phyloP scores from a whole-genome alignment of 495 filamentous ascomycete genomes.

The Trichoderma orchidacearum region DNA sequence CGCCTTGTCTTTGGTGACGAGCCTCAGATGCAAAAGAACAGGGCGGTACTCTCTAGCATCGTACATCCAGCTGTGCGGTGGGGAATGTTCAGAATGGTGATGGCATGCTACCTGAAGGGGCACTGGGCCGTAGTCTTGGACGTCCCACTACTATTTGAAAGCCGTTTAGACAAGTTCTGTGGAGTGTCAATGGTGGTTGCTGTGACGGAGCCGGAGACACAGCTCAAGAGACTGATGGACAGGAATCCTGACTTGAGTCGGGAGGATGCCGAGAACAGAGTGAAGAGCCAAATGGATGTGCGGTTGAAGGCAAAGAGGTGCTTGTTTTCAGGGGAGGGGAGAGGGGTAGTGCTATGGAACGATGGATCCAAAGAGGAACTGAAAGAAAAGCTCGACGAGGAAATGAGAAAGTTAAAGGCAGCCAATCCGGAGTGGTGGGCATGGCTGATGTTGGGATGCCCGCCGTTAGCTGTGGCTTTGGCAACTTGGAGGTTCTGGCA shows the following conservation, averaged over 20 bases:
- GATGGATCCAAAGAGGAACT: constrained; percentile 59
- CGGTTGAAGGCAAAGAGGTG: constrained; percentile 64
- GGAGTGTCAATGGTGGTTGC: constrained; percentile 76
- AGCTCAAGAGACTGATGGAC: constrained; percentile 61
- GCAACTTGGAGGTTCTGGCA: constrained; percentile 53
- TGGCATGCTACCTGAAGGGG: constrained; percentile 53
- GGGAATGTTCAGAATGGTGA: constrained; percentile 57
- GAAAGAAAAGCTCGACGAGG: constrained; percentile 42
- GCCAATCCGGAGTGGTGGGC: constrained; percentile 70
- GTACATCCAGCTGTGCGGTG: constrained; percentile 75
- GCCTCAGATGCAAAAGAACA: constrained; percentile 47
- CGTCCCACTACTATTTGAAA: constrained; percentile 83
- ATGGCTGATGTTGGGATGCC: constrained; percentile 54
- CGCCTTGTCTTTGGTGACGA: constrained; percentile 69
- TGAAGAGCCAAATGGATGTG: constrained; percentile 73
- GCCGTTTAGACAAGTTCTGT: constrained; percentile 63
- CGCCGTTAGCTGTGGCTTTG: constrained; percentile 53
- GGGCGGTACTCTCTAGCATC: constrained; percentile 70
- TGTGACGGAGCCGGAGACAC: constrained; percentile 55
- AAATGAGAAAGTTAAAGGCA: constrained; percentile 27
- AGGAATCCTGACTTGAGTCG: constrained; percentile 58
- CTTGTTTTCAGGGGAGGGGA: constrained; percentile 42
- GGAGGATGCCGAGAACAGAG: constrained; percentile 72
- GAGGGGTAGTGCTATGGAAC: constrained; percentile 77
- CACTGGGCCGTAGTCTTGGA: constrained; percentile 85